Conservation (phyloP, 2,329 filamentous ascomycete species). For the Claviceps monticola region DNA sequence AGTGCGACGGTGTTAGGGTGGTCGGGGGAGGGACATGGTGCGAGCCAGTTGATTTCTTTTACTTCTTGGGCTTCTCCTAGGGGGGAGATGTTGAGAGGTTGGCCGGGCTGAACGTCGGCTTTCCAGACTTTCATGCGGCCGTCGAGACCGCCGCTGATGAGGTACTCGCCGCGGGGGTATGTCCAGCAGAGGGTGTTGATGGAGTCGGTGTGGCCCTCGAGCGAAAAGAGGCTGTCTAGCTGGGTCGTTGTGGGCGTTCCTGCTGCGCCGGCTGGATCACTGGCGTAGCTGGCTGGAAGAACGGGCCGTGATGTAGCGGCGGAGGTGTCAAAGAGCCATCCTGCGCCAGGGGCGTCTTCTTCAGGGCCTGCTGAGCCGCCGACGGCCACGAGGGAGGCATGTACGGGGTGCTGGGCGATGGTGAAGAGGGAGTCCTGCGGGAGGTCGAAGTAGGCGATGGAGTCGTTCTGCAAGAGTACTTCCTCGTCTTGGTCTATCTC, state of each 20-base stretch:
- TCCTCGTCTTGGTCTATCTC: conserved; percentile 54
- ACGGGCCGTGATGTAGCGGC: conserved; percentile 51
- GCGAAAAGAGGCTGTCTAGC: conserved; percentile 52
- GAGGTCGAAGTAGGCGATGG: conserved; percentile 76
- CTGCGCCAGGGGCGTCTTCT: conserved; percentile 56
- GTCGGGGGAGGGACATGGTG: conserved; percentile 54
- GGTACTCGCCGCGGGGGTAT: conserved; percentile 65
- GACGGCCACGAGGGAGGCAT: conserved; percentile 68
- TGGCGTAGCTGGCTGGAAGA: conserved; percentile 63
- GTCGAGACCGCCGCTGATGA: conserved; percentile 79
- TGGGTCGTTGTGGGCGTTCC: conserved; percentile 36
- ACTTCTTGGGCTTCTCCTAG: conserved; percentile 76
- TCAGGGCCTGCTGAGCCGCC: conserved; percentile 56
- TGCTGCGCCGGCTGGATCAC: conserved; percentile 43
- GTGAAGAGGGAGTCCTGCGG: conserved; percentile 89
- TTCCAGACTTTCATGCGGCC: conserved; percentile 65
- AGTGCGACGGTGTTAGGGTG: conserved; percentile 75
- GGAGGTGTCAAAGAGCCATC: conserved; percentile 69
- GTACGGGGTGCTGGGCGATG: conserved; percentile 80
- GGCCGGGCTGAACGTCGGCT: conserved; percentile 28
- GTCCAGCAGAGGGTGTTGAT: conserved; percentile 82
- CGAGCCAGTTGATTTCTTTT: conserved; percentile 87
- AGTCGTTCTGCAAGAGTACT: conserved; percentile 79
- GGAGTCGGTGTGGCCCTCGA: conserved; percentile 87
- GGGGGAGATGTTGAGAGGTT: conserved; percentile 37